Base-by-base conservation (phyloP, 495 filamentous ascomycete genomes). In the Amniculicola lignicola region DNA sequence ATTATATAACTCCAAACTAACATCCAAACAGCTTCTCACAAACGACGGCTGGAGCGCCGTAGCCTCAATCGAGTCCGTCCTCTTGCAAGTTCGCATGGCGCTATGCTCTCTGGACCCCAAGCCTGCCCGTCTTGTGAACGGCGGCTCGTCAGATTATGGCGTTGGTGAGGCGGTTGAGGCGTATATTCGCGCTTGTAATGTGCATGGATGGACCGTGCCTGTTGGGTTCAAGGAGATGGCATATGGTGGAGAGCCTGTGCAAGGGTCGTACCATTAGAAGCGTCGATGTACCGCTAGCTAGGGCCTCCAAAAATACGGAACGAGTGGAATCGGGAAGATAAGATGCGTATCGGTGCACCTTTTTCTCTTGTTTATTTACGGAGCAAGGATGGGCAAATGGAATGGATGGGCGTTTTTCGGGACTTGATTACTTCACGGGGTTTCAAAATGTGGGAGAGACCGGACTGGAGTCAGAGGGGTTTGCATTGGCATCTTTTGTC, bases 11-110 rank as follows among this genome's bases (percentile, higher is more conserved):
- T 3, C 10, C 7, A 16, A 11, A 28, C 54, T 55, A 45, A 60
- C 33, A 7, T 45, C 25, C 36, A 25, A 11, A 1, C 43, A 63
- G 70, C 75, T 96, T 5, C 78, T 96, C 29, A 96, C 91, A 2
- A 87, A 84, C 62, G 75, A 81, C 9, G 91, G 91, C 11, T 96
- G 91, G 91, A 81, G 77, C 14, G 82, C 86, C 0, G 84, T 78
- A 0, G 80, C 75, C 46, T 82, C 78, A 22, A 80, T 96, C 53
- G 91, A 96, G 71, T 85, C 78, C 43, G 83, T 96, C 3, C 70
- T 96, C 7, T 67, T 95, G 46, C 90, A 95, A 72, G 83, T 96
- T 31, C 81, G 87, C 11, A 68, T 95, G 69, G 89, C 88, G 1
- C 77, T 96, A n/a, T 79, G 74, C 23, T 80, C 68, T 36, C 67